A percentile compares a stretch with the other conserved stretches of the same genome.
These are phyloP conservation scores for Candida sanyiensis DNA, from an alignment of 805 yeast species.

Conservation along the genomic window DNA sequence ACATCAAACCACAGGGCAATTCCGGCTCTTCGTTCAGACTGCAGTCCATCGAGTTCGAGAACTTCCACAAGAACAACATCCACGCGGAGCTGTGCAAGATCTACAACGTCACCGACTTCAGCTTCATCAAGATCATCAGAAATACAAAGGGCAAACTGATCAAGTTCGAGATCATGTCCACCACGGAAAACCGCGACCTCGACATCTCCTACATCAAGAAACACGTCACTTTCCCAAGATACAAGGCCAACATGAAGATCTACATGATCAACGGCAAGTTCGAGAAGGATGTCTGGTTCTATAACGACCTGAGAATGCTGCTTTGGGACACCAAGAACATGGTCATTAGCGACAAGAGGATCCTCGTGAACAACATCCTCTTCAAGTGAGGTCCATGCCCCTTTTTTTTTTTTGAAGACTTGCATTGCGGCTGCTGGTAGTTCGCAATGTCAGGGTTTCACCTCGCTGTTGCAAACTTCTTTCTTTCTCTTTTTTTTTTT, in stretches of 20 bases:
- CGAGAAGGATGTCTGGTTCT: constrained; percentile 25
- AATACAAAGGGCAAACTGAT: constrained; percentile 34
- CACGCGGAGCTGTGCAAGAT: constrained; percentile 17
- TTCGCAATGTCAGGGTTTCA: no score
- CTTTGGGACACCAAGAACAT: constrained; percentile 25
- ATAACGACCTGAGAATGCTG: constrained; percentile 27
- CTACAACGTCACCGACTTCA: constrained; percentile 21
- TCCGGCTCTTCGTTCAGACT: constrained; percentile 7
- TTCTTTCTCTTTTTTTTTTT: no score
- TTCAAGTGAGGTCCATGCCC: no score
- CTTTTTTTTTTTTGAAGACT: no score
- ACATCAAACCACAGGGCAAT: no score
- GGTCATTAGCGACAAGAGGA: constrained; percentile 16
- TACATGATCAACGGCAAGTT: constrained; percentile 26
- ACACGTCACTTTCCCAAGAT: constrained; percentile 38
- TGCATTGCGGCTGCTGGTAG: no score
- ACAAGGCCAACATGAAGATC: constrained; percentile 39
- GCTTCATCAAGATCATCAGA: constrained; percentile 35
- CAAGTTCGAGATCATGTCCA: constrained; percentile 31
- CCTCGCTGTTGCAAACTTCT: no score
- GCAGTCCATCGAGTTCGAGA: constrained; percentile 19
- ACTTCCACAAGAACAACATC: constrained; percentile 21
- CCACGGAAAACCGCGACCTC: constrained; percentile 11
- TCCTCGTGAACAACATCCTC: constrained; percentile 22
- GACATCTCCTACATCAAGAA: constrained; percentile 29